Evolutionary conservation across 2,329 filamentous ascomycete species (phyloP).

Genomic region (Pseudocercospora macadamiae): DNA sequence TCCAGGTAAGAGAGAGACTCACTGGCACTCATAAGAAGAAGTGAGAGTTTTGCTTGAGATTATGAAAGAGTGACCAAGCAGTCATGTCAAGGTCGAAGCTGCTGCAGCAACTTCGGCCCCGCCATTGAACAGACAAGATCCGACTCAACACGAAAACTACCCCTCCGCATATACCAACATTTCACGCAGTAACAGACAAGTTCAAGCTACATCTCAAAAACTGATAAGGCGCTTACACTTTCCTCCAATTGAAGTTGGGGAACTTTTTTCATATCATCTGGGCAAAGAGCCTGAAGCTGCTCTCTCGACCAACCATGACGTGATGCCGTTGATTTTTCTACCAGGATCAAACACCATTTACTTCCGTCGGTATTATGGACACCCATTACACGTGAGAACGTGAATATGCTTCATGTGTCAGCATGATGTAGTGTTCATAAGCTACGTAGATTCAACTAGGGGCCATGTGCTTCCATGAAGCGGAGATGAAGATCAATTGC

Average conservation of each 20-base stretch:
- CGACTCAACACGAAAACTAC: no score
- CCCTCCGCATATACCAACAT: constrained; percentile 2
- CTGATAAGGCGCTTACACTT: not conserved
- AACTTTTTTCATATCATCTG: no score
- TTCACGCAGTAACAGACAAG: not conserved
- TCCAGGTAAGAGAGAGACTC: no score
- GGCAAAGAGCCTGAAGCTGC: no score
- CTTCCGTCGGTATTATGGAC: not conserved
- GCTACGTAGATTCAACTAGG: no score
- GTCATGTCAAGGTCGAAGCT: no score
- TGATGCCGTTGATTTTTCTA: not conserved
- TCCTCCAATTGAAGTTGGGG: not conserved
- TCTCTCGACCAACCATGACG: not conserved
- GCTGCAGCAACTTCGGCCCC: no score
- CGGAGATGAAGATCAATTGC: not conserved
- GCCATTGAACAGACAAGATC: not conserved
- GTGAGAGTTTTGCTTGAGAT: no score
- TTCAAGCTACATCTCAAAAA: not conserved
- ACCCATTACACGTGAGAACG: not conserved
- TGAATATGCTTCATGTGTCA: not conserved
- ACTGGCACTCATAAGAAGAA: no score
- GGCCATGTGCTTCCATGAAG: not conserved
- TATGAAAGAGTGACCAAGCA: no score
- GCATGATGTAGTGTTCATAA: constrained; percentile 4
- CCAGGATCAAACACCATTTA: not conserved